Evolutionary conservation across 2,329 filamentous ascomycete genomes (phyloP).

Genomic region (Arthrobotrys musiformis): DNA sequence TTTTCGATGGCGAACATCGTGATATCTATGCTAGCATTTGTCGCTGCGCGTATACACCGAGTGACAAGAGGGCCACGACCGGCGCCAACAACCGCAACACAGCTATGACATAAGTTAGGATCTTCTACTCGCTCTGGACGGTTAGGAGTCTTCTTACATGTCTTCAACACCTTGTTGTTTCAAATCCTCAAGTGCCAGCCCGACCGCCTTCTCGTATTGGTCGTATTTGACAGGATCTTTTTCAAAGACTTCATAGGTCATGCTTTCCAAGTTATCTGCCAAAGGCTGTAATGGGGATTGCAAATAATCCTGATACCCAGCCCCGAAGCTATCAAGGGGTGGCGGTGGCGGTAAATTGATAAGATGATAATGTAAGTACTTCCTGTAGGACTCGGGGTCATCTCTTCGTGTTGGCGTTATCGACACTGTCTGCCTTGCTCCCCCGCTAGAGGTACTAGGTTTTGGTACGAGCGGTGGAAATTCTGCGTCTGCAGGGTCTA

Average conservation of each 20-base stretch:
- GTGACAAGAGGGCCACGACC: slow-evolving; percentile 93
- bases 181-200: slow-evolving; percentile 84
- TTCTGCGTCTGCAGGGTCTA: slow-evolving; percentile 58
- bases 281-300: slow-evolving; percentile 94
- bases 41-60: slow-evolving; percentile 82
- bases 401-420: slow-evolving; percentile 63
- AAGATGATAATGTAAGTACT: slow-evolving; percentile 86
- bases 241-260: slow-evolving; percentile 98
- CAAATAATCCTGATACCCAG: slow-evolving; percentile 89
- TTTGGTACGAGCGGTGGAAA: slow-evolving; percentile 58
- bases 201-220: slow-evolving; percentile 89
- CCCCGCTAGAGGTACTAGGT: background rate
- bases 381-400: slow-evolving; percentile 74
- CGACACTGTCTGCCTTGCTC: slow-evolving; percentile 55
- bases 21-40: slow-evolving; percentile 78
- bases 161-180: slow-evolving; percentile 65
- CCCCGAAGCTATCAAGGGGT: slow-evolving; percentile 73
- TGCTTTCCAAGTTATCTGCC: slow-evolving; percentile 94
- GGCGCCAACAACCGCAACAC: slow-evolving; percentile 91
- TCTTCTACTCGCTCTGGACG: background rate
- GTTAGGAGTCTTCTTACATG: slow-evolving; percentile 27
- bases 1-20: slow-evolving; percentile 95
- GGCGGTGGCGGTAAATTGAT: slow-evolving; percentile 77
- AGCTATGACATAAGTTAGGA: slow-evolving; percentile 59
- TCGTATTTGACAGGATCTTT: slow-evolving; percentile 98